These are phyloP conservation scores for Fusarium begoniae DNA, from an alignment of 2,329 filamentous ascomycete genomes.

Conservation along the genomic window DNA sequence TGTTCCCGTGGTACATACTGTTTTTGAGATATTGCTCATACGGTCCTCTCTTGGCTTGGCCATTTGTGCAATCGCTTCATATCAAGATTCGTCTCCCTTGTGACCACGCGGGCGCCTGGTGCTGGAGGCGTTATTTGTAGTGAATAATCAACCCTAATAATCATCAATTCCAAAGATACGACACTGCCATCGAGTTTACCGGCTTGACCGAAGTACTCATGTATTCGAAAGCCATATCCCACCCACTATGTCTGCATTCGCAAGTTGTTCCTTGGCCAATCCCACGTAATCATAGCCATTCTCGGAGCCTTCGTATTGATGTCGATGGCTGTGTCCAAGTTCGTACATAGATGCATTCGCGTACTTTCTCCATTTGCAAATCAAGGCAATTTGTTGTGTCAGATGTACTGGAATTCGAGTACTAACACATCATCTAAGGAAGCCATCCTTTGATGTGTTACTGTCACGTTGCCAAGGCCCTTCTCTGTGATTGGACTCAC, in stretches of 20 bases:
- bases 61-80: conserved; percentile 26
- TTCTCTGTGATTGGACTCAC: conserved; percentile 38
- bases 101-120: conserved; percentile 2
- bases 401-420: conserved; percentile 18
- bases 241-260: conserved; percentile 12
- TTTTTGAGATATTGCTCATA: conserved; percentile 29
- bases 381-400: conserved; percentile 16
- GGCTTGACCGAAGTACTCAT: conserved; percentile 19
- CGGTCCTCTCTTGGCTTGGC: conserved; percentile 25
- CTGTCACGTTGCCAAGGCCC: conserved; percentile 39
- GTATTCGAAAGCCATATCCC: conserved; percentile 16
- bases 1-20: conserved; percentile 37
- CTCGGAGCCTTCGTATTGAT: conserved; percentile 25
- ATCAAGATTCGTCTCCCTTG: conserved; percentile 18
- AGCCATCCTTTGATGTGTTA: conserved; percentile 23
- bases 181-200: conserved; percentile 8
- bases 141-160: conserved; percentile 37
- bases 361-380: conserved; percentile 18
- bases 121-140: neutral
- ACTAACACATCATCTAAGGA: conserved; percentile 14
- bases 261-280: conserved; percentile 19
- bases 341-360: conserved; percentile 32
- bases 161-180: conserved; percentile 28
- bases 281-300: conserved; percentile 26
- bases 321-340: conserved; percentile 30